Conservation (phyloP, 1,284 basidiomycete genomes). For the Cystobasidium sp. region DNA sequence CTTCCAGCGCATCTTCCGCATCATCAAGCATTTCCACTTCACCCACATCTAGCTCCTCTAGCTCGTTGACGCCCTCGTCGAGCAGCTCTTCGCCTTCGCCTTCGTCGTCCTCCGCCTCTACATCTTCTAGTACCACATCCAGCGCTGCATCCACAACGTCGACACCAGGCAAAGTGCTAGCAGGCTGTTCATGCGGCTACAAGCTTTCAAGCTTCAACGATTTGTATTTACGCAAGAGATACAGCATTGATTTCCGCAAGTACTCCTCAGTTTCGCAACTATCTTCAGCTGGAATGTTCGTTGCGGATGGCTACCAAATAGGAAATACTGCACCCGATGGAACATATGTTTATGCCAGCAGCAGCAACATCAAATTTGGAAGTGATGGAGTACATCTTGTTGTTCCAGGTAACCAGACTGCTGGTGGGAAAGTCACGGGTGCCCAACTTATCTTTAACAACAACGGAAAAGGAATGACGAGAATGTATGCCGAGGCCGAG, state of each 20-base stretch:
- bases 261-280: neutral
- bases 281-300: neutral
- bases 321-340: slow-evolving; percentile 29
- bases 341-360: neutral
- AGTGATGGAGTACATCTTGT: slow-evolving; percentile 30
- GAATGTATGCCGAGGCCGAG: slow-evolving; percentile 16
- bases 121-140: neutral
- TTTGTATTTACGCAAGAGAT: slow-evolving; percentile 2
- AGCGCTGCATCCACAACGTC: neutral
- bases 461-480: slow-evolving; percentile 22
- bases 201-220: neutral
- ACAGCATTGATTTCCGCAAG: slow-evolving; percentile 23
- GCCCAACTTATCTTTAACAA: slow-evolving; percentile 35
- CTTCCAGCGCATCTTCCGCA: neutral
- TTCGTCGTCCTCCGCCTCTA: neutral
- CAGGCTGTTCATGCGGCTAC: slow-evolving; percentile 21
- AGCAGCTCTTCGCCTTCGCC: neutral
- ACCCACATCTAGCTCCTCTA: neutral
- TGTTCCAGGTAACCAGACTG: slow-evolving; percentile 31
- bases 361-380: slow-evolving; percentile 7
- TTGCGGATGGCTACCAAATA: slow-evolving; percentile 16
- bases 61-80: neutral
- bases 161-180: neutral
- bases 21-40: neutral
- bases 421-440: slow-evolving; percentile 19